phyloP scores from a whole-genome alignment of 129 eudicot species.

The Artemisia argyi region DNA sequence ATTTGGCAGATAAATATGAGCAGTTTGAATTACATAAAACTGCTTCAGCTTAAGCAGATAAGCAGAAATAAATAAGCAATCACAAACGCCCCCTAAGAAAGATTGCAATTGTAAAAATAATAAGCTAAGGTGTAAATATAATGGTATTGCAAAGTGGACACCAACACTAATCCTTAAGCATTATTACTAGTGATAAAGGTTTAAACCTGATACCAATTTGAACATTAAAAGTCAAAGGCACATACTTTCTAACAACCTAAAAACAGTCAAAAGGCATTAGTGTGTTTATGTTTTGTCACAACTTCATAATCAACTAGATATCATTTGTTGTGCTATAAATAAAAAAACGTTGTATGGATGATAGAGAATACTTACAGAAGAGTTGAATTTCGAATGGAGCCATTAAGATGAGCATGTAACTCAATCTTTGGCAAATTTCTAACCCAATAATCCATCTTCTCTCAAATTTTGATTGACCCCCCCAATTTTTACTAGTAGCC shows the following conservation, averaged over 20 bases:
- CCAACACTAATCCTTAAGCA: too few species aligned
- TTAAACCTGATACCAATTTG: too few species aligned
- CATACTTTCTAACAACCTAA: too few species aligned
- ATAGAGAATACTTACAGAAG: constrained; percentile 51
- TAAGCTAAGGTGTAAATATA: background rate
- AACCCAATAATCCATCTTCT: constrained; percentile 53
- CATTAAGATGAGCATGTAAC: constrained; percentile 94
- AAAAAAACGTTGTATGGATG: background rate
- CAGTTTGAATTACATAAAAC: too few species aligned
- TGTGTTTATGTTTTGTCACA: background rate
- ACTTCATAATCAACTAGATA: background rate
- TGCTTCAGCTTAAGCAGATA: too few species aligned
- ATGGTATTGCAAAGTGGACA: background rate
- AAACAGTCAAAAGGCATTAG: too few species aligned
- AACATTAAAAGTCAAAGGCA: too few species aligned
- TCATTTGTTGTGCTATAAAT: constrained; percentile 1
- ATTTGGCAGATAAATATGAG: too few species aligned
- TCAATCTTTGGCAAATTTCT: constrained; percentile 77
- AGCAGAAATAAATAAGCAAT: background rate
- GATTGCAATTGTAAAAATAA: background rate
- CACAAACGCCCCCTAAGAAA: background rate
- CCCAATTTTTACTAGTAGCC: background rate
- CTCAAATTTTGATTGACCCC: constrained; percentile 13
- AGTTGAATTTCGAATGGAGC: constrained; percentile 87
- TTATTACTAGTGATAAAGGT: background rate